phyloP scores from a whole-genome alignment of 768 basidiomycete species.

The Tricholoma sp. region DNA sequence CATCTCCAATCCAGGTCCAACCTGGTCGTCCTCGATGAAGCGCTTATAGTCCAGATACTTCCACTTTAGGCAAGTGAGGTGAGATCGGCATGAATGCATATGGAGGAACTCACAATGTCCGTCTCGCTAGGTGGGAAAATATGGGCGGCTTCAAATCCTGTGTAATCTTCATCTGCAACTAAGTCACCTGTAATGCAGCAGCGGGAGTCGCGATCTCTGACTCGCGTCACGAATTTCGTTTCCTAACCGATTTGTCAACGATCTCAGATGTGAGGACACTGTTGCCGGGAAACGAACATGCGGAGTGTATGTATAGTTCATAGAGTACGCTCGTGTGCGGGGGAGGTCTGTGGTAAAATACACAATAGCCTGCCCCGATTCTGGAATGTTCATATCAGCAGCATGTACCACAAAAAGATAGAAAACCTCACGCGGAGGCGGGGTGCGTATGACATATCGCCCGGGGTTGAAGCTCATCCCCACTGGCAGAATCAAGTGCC shows the following conservation, averaged over 20 bases:
- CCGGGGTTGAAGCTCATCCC: too few relatives aligned
- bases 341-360: conserved; percentile 13
- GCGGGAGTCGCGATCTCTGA: conserved; percentile 10
- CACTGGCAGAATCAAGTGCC: too few relatives aligned
- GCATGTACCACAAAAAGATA: too few relatives aligned
- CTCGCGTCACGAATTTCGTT: conserved; percentile 12
- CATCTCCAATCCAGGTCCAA: conserved; percentile 10
- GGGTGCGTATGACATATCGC: too few relatives aligned
- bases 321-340: conserved; percentile 12
- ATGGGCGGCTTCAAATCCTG: conserved; percentile 15
- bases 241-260: conserved; percentile 4
- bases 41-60: conserved; percentile 11
- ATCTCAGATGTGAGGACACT: not conserved
- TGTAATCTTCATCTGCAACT: conserved; percentile 13
- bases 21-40: conserved; percentile 15
- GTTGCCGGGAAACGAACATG: conserved; percentile 10
- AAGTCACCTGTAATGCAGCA: conserved; percentile 16
- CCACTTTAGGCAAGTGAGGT: conserved; percentile 14
- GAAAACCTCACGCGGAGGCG: too few relatives aligned
- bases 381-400: conserved; percentile 5
- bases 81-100: not conserved
- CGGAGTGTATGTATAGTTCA: conserved; percentile 13
- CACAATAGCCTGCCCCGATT: conserved; percentile 6
- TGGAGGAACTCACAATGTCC: conserved; percentile 8
- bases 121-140: conserved; percentile 16